A percentile compares a stretch with the other conserved stretches of the same genome.
Conservation (phyloP, 345 rosid species). For the Trapa incisa region DNA sequence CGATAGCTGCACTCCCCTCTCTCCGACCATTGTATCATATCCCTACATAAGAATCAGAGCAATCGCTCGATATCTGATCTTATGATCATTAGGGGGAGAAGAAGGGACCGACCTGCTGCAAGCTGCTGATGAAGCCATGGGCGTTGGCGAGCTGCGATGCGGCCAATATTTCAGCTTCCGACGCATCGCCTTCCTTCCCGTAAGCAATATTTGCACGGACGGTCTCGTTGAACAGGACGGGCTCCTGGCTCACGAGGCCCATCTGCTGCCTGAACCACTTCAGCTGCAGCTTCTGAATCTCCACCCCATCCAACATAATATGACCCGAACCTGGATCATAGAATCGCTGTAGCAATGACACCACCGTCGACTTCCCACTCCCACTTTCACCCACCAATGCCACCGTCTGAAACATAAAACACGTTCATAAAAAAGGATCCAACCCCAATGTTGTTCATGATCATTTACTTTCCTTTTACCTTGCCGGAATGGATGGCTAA, state of each 20-base stretch:
- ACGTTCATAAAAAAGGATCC: no score
- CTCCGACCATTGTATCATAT: slow-evolving; percentile 13
- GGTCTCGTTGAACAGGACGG: slow-evolving; percentile 21
- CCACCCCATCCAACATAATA: slow-evolving; percentile 23
- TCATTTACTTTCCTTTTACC: slow-evolving; percentile 5
- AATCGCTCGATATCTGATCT: no score
- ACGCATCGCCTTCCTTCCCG: slow-evolving; percentile 23
- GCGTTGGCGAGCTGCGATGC: slow-evolving; percentile 27
- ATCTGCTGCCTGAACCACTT: slow-evolving; percentile 9
- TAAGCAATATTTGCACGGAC: slow-evolving; percentile 28
- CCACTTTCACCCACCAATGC: slow-evolving; percentile 35
- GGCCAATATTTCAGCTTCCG: slow-evolving; percentile 20
- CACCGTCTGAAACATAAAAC: slow-evolving; percentile 15
- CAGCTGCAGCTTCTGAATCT: slow-evolving; percentile 16
- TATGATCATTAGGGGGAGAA: no score
- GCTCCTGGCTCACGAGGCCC: slow-evolving; percentile 32
- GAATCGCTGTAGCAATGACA: slow-evolving; percentile 24
- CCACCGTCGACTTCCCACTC: slow-evolving; percentile 28
- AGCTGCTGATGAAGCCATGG: slow-evolving; percentile 18
- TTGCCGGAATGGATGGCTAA: slow-evolving; percentile 22
- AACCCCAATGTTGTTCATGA: no score
- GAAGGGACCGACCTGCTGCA: slow-evolving; percentile 14
- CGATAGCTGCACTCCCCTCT: slow-evolving; percentile 13
- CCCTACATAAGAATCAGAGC: slow-evolving; percentile 2
- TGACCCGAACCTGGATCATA: slow-evolving; percentile 27